Percentiles rank a stretch among this genome's conserved stretches.
phyloP scores from a whole-genome alignment of 306 rosid genomes.

The Cyamopsis tetragonoloba region DNA sequence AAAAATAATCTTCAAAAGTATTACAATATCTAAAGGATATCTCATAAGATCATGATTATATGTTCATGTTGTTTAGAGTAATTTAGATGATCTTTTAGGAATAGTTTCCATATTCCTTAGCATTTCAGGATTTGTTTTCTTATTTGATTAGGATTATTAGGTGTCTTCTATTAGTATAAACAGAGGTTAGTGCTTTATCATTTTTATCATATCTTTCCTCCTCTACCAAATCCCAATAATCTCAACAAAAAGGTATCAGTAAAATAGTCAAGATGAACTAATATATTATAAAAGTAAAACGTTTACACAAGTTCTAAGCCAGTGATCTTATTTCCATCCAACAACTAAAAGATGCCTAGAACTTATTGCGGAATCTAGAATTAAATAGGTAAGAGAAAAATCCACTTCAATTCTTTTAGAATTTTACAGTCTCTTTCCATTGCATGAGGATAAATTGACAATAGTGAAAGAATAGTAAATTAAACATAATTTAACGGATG shows the following conservation, averaged over 20 bases:
- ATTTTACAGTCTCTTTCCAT: neutral
- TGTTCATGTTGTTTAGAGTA: slow-evolving; percentile 14
- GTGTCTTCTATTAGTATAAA: neutral
- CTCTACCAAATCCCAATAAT: slow-evolving; percentile 3
- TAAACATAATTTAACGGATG: neutral
- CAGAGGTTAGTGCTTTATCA: neutral
- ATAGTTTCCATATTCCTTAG: neutral
- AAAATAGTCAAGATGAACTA: slow-evolving; percentile 11
- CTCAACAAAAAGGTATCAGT: neutral
- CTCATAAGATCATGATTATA: neutral
- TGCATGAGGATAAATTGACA: neutral
- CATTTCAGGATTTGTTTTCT: neutral
- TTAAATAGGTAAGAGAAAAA: slow-evolving; percentile 15
- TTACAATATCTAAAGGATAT: slow-evolving; percentile 2
- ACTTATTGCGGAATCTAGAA: neutral
- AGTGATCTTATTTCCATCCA: neutral
- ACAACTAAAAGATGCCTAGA: neutral
- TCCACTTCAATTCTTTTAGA: slow-evolving; percentile 4
- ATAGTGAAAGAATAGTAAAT: neutral
- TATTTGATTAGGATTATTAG: neutral
- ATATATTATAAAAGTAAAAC: slow-evolving; percentile 1
- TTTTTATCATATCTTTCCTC: neutral
- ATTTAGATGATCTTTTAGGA: neutral
- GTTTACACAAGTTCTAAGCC: neutral
- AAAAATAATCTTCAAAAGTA: slow-evolving; percentile 12